These are phyloP conservation scores for Kwoniella shandongensis DNA, from an alignment of 768 basidiomycete species.

Conservation along the genomic window DNA sequence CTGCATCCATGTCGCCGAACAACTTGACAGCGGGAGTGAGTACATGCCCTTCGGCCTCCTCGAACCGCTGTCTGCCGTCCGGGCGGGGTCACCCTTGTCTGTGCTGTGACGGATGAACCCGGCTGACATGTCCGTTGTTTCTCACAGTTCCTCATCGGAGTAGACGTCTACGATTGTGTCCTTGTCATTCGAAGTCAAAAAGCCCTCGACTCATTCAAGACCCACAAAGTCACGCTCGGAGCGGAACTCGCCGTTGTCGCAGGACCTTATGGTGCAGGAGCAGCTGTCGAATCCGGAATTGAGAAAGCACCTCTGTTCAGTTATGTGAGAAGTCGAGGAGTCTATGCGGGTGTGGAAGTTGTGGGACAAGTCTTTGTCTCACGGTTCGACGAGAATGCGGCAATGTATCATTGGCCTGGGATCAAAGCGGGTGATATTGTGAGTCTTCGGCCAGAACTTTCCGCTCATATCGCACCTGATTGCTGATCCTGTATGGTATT, in stretches of 20 bases:
- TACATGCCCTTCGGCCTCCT: neutral
- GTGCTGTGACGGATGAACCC: neutral
- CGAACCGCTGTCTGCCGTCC: neutral
- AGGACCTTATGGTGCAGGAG: constrained; percentile 53
- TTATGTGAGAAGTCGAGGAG: constrained; percentile 47
- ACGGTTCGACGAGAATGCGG: constrained; percentile 51
- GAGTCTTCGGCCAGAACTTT: constrained; percentile 12
- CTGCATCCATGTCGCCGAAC: constrained; percentile 51
- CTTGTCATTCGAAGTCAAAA: constrained; percentile 50
- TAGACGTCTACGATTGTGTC: constrained; percentile 53
- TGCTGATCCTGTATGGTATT: too few relatives aligned
- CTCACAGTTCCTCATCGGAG: constrained; percentile 48
- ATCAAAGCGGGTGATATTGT: constrained; percentile 52
- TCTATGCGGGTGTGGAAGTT: constrained; percentile 53
- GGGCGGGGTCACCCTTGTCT: too few relatives aligned
- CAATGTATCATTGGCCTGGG: constrained; percentile 52
- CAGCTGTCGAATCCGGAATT: constrained; percentile 48
- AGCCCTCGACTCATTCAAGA: constrained; percentile 50
- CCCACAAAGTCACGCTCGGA: constrained; percentile 52
- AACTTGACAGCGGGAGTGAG: constrained; percentile 49
- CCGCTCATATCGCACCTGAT: neutral
- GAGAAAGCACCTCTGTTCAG: constrained; percentile 52
- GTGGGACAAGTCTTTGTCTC: constrained; percentile 54
- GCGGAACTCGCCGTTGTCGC: constrained; percentile 50
- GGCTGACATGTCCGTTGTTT: neutral